Evolutionary conservation across 169 alveolate genomes (phyloP), one percentile per base, ranked within the genome.

Genomic region (Cryptosporidium muris): DNA sequence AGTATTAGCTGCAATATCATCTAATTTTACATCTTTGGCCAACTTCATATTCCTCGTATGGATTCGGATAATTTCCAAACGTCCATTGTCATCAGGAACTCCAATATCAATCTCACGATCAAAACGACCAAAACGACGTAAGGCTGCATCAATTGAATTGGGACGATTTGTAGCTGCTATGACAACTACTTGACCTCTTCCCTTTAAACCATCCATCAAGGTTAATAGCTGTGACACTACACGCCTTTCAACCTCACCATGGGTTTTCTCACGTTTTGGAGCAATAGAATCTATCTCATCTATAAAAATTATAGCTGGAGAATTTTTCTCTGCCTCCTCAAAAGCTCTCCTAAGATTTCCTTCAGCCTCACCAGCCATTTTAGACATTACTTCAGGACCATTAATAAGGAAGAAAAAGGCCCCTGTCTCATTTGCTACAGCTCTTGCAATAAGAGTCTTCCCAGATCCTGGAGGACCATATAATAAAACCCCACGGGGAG

Each of bases 381-480:
- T 97, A 80, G 98, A 94, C 99, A 97, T 96, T 81, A 97, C 97
- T 91, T 97, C 99, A 12, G 99, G 99, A 14, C 99, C 99, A 80
- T 96, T 96, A 56, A 96, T 93, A 63, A 96, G 90, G 94, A 97
- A 97, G 94, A 97, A 97, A 90, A 95, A 96, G 43, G 99, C 99
- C 3, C 98, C 98, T 43, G 99, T 96, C 82, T 97, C 99, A 92
- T 97, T 98, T n/a, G 99, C 99, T 65, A 98, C 98, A 43, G 99
- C 99, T 91, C 98, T 94, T 2, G 99, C 99, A 68, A 98, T 97
- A 81, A 98, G 92, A 6, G 99, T 98, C 90, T 98, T 98, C 51
- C 99, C 99, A 66, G 99, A 95, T 68, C 99, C 99, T 51, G 99
- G 99, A 7, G 99, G 99, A 25, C 99, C 99, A 92, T 96, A 98